These are phyloP conservation scores for Leishmania arabica DNA, from an alignment of 208 protist genomes.

Conservation along the genomic window DNA sequence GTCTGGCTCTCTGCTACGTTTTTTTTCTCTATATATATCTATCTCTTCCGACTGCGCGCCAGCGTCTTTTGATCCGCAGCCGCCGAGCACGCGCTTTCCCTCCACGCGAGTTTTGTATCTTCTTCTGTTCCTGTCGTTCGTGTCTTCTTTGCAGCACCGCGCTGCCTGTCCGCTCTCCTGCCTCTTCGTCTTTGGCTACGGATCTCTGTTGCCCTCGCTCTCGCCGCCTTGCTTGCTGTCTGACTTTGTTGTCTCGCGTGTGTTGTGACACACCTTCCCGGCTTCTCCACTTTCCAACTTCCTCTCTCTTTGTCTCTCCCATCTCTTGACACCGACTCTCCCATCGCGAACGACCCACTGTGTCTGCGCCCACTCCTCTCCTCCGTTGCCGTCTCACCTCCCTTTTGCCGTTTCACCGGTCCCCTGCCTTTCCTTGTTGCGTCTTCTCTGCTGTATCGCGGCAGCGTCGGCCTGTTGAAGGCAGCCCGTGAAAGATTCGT, in stretches of 20 bases:
- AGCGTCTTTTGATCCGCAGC: background rate
- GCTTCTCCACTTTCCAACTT: background rate
- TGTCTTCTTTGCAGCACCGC: background rate
- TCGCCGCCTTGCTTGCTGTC: background rate
- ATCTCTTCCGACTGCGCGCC: background rate
- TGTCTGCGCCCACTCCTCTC: background rate
- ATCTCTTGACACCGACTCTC: background rate
- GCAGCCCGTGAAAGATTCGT: background rate
- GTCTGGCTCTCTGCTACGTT: background rate
- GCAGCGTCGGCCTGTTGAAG: background rate
- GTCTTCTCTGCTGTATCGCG: background rate
- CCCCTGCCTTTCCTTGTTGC: background rate
- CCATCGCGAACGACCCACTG: background rate
- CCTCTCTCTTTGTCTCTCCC: background rate
- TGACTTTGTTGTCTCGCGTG: background rate
- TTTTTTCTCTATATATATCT: background rate
- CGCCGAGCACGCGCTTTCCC: background rate
- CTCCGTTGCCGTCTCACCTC: background rate
- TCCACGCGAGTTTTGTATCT: background rate
- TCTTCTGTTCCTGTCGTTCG: background rate
- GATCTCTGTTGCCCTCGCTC: background rate
- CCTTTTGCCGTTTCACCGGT: background rate
- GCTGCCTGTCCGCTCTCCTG: background rate
- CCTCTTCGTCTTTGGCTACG: background rate
- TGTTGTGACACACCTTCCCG: background rate